phyloP scores from a whole-genome alignment of 192 early-diverging fungal species.

The Coemansia sp. region DNA sequence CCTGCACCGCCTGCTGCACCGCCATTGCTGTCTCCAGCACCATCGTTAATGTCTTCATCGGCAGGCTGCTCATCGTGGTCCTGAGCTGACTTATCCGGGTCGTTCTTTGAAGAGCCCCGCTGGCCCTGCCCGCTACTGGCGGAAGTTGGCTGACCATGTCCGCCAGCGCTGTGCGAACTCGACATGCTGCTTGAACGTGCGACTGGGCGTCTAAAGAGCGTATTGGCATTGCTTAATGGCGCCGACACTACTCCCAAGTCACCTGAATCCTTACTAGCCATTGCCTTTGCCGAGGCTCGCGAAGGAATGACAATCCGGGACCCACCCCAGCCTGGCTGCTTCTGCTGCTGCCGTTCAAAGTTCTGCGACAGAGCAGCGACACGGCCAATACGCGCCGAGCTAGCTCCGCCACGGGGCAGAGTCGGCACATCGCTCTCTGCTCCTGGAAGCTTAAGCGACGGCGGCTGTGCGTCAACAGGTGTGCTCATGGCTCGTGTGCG shows the following conservation, averaged over 20 bases:
- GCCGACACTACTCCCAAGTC: conserved; percentile 24
- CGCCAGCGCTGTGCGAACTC: conserved; percentile 46
- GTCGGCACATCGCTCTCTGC: not conserved
- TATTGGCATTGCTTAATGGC: conserved; percentile 14
- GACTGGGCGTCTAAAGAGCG: conserved; percentile 10
- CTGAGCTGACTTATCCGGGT: not conserved
- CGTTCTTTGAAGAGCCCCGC: not conserved
- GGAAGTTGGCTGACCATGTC: conserved; percentile 34
- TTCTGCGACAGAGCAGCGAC: conserved; percentile 53
- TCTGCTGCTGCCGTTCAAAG: conserved; percentile 40
- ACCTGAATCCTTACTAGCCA: conserved; percentile 4
- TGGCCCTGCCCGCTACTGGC: conserved; percentile 11
- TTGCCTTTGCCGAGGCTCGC: not conserved
- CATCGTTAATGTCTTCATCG: not conserved
- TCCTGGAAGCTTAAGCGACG: not conserved
- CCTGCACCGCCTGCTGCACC: not conserved
- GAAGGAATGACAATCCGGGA: conserved; percentile 32
- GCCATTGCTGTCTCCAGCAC: conserved; percentile 1
- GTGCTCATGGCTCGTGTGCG: conserved; percentile 48
- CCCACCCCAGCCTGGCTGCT: conserved; percentile 11
- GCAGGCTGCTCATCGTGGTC: not conserved
- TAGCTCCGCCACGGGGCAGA: conserved; percentile 8
- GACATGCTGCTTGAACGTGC: conserved; percentile 49
- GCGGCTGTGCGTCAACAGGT: conserved; percentile 37
- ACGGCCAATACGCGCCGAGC: conserved; percentile 45